Conservation (phyloP, 1,139 yeast species). For the Pichia kudriavzevii region DNA sequence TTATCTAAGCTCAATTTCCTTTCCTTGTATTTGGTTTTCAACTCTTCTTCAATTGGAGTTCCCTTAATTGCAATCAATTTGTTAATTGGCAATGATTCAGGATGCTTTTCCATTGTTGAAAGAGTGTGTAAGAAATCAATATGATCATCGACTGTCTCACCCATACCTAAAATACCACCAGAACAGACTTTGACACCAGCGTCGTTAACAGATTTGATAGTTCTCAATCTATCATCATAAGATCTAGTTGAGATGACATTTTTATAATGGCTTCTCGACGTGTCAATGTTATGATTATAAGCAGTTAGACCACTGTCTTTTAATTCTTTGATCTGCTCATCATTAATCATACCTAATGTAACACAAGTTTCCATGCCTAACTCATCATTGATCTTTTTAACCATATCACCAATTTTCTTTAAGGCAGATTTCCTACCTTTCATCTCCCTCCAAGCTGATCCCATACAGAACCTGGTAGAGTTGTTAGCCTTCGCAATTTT, state of each 20-base stretch:
- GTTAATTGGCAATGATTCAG: conserved; percentile 78
- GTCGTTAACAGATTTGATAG: conserved; percentile 55
- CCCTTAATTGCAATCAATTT: conserved; percentile 73
- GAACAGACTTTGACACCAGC: conserved; percentile 70
- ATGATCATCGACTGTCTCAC: conserved; percentile 68
- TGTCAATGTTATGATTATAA: conserved; percentile 74
- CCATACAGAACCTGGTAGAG: conserved; percentile 75
- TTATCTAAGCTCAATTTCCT: conserved; percentile 49
- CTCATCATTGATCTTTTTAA: conserved; percentile 48
- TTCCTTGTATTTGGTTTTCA: conserved; percentile 35
- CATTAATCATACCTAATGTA: conserved; percentile 68
- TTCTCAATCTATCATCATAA: conserved; percentile 62
- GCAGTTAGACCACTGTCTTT: conserved; percentile 73
- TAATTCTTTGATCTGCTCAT: conserved; percentile 50
- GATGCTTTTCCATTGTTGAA: conserved; percentile 60
- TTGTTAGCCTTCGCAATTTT: conserved; percentile 60
- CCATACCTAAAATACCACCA: conserved; percentile 75
- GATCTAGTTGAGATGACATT: conserved; percentile 61
- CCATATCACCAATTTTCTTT: conserved; percentile 59
- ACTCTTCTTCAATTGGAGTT: conserved; percentile 61
- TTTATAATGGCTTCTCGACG: conserved; percentile 72
- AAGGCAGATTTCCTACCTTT: conserved; percentile 65
- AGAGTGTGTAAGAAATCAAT: conserved; percentile 61
- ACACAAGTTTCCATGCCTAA: conserved; percentile 74
- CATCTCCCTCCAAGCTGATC: conserved; percentile 89